Evolutionary conservation across 2,329 filamentous ascomycete species (phyloP).

Genomic region (Colletotrichum orchidophilum): DNA sequence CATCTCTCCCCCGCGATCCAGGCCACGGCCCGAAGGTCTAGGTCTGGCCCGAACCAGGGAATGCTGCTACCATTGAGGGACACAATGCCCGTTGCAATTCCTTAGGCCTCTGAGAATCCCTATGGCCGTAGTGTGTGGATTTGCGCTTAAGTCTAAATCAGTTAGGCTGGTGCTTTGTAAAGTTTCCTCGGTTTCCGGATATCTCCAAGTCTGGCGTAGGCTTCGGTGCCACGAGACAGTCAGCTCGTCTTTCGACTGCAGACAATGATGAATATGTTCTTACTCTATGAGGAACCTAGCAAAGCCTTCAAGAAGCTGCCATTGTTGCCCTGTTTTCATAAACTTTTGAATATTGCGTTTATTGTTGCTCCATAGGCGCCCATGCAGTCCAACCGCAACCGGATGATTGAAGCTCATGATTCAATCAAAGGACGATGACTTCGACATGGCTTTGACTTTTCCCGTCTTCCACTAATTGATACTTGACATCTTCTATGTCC

Average conservation of each 20-base stretch:
- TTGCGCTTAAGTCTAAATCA: neutral
- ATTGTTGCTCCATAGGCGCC: too few relatives aligned
- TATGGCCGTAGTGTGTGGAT: neutral
- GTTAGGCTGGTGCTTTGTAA: neutral
- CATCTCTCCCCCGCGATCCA: neutral
- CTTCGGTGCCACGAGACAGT: neutral
- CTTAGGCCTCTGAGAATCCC: neutral
- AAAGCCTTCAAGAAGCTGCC: too few relatives aligned
- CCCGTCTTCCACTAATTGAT: neutral
- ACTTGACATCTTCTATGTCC: neutral
- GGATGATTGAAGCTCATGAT: too few relatives aligned
- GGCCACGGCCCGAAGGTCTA: constrained; percentile 1
- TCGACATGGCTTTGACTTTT: neutral
- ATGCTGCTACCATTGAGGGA: neutral
- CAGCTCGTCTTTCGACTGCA: too few relatives aligned
- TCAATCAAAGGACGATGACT: neutral
- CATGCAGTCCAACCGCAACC: too few relatives aligned
- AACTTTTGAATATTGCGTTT: too few relatives aligned
- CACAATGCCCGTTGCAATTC: neutral
- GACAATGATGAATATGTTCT: too few relatives aligned
- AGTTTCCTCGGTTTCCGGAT: neutral
- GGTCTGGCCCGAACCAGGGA: neutral
- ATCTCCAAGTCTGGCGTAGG: neutral
- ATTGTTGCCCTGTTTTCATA: too few relatives aligned
- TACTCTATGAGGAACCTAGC: too few relatives aligned